These are phyloP conservation scores for Hansenula anomala DNA, from an alignment of 1,139 yeast genomes.

Conservation along the genomic window DNA sequence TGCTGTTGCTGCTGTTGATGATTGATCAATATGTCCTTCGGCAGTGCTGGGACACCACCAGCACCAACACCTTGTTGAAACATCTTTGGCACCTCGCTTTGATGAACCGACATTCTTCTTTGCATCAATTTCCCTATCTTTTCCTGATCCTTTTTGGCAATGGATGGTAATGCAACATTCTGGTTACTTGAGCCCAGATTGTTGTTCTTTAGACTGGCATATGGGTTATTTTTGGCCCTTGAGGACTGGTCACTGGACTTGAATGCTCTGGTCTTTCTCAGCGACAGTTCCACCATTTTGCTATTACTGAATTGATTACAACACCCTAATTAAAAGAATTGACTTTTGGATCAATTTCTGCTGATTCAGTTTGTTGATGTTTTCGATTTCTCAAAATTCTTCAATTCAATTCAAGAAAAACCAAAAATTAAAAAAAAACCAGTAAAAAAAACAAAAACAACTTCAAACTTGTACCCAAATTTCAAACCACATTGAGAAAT, in stretches of 20 bases:
- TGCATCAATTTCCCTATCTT: constrained; percentile 37
- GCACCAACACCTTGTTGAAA: constrained; percentile 17
- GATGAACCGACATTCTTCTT: constrained; percentile 33
- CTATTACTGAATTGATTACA: too few relatives aligned
- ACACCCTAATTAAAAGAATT: too few relatives aligned
- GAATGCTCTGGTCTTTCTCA: constrained; percentile 23
- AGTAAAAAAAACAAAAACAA: not conserved
- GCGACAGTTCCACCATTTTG: constrained; percentile 27
- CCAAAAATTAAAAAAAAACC: not conserved
- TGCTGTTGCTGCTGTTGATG: constrained; percentile 1
- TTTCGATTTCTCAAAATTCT: not conserved
- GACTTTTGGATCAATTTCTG: too few relatives aligned
- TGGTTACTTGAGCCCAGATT: constrained; percentile 22
- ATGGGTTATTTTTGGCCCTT: constrained; percentile 22
- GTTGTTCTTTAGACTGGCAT: constrained; percentile 18
- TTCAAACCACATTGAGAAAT: not conserved
- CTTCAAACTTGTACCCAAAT: too few relatives aligned
- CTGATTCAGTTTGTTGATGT: not conserved
- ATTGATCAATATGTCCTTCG: constrained; percentile 17
- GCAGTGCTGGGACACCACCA: constrained; percentile 36
- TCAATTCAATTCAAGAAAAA: not conserved
- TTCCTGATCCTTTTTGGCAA: constrained; percentile 30
- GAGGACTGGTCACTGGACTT: not conserved
- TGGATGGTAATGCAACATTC: constrained; percentile 22
- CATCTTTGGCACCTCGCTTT: constrained; percentile 18